These are phyloP conservation scores for Suhomyces xylopsoci DNA, from an alignment of 805 yeast species.

Conservation along the genomic window DNA sequence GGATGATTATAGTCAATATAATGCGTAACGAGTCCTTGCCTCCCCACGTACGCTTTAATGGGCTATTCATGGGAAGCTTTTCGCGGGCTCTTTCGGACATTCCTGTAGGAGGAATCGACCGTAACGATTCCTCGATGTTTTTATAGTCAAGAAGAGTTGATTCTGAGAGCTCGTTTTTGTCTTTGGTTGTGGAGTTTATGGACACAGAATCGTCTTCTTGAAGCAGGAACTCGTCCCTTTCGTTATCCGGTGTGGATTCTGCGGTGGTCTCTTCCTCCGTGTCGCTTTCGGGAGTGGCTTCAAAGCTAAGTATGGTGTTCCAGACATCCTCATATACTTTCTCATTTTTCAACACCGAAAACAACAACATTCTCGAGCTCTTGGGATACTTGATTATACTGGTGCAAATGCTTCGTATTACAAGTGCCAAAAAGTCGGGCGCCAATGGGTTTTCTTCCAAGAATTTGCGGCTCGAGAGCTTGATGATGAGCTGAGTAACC, in stretches of 20 bases:
- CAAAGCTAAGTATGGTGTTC: slow-evolving; percentile 27
- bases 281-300: slow-evolving; percentile 2
- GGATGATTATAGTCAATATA: slow-evolving; percentile 39
- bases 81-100: slow-evolving; percentile 58
- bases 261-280: slow-evolving; percentile 5
- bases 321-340: slow-evolving; percentile 35
- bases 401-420: slow-evolving; percentile 55
- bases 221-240: background rate
- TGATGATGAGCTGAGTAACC: slow-evolving; percentile 43
- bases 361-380: slow-evolving; percentile 54
- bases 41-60: slow-evolving; percentile 53
- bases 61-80: slow-evolving; percentile 49
- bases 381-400: slow-evolving; percentile 49
- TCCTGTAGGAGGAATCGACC: slow-evolving; percentile 55
- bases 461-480: slow-evolving; percentile 34
- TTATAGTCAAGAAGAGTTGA: slow-evolving; percentile 9
- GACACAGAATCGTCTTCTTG: background rate
- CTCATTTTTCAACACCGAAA: slow-evolving; percentile 44
- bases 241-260: background rate
- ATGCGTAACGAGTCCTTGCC: slow-evolving; percentile 49
- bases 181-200: background rate
- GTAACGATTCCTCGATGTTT: slow-evolving; percentile 38
- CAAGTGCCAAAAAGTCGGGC: slow-evolving; percentile 54
- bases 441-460: slow-evolving; percentile 41
- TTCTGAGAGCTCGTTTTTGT: background rate